Base-by-base conservation (phyloP, 148 eudicot species). In the Polygonum aviculare region DNA sequence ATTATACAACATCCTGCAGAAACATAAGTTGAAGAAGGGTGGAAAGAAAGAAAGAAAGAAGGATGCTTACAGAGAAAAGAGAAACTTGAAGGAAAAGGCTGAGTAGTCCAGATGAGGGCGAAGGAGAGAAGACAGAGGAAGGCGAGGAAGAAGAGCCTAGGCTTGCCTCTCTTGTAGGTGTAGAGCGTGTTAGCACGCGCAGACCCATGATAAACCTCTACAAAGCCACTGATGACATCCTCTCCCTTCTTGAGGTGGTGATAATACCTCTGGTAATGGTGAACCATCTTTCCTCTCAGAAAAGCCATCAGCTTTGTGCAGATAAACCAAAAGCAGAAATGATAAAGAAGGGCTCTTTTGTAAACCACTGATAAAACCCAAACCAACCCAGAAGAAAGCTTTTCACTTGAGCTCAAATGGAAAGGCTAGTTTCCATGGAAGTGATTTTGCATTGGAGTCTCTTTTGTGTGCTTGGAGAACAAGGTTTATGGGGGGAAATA, bases 221-320 rank as follows among this genome's bases (percentile, higher is more conserved):
- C 90, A 78, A 82, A 89, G 36, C 69, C 86, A 7, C 49, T 26
- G 3, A 72, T 44, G 35, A 48, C 74, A 31, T 50, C 78, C 55
- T 78, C 81, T 0, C 85, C 84, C 85, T 90, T 92, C 69, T 77
- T 90, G 69, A 85, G 55, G 1, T 85, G 91, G 60, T 86, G 85
- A 45, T 75, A 84, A 72, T 88, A 87, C 15, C 91, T 90, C 76
- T 90, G 97, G 77, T 87, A 80, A 12, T 87, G 89, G 15, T 87
- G 89, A 83, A 92, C 93, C 94, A 92, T 92, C 75, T 59, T 18
- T 31, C 22, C 69, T 33, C 39, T 63, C 39, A 63, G 69, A 14
- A 63, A 63, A 63, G 69, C 69, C 69, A 63, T 63, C 1, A 26
- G 0, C 69, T 50, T 38, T 18, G 18, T 7, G 2, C 11, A 40